Evolutionary conservation across 73 alveolate genomes (phyloP).

Genomic region (Symbiodinium natans): DNA sequence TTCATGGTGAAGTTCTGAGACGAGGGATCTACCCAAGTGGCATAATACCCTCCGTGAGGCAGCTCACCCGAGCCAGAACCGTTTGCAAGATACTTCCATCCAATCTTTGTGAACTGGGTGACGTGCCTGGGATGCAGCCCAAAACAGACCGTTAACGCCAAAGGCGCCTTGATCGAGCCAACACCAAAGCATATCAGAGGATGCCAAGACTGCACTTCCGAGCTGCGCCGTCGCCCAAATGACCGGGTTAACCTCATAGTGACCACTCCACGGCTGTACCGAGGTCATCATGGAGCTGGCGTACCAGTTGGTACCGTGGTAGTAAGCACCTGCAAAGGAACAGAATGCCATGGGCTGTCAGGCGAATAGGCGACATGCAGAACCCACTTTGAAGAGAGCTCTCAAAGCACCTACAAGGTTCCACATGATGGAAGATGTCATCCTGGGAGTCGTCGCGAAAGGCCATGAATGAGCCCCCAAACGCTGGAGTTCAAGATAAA

Average conservation of each 20-base stretch:
- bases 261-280: slow-evolving; percentile 86
- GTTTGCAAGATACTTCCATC: slow-evolving; percentile 48
- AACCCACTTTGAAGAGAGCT: too few species aligned
- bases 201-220: neutral
- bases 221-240: slow-evolving; percentile 88
- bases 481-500: too few species aligned
- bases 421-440: slow-evolving; percentile 82
- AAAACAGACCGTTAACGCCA: neutral
- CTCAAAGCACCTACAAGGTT: slow-evolving; percentile 91
- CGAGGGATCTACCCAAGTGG: slow-evolving; percentile 87
- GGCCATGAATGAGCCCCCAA: too few species aligned
- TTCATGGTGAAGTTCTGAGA: slow-evolving; percentile 60
- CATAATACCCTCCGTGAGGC: slow-evolving; percentile 69
- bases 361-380: too few species aligned
- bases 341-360: neutral
- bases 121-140: slow-evolving; percentile 57
- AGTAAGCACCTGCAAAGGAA: slow-evolving; percentile 49
- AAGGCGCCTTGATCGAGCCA: neutral
- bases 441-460: neutral
- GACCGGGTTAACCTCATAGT: slow-evolving; percentile 76
- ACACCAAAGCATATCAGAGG: neutral
- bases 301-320: slow-evolving; percentile 85
- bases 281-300: slow-evolving; percentile 87
- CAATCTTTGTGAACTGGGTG: slow-evolving; percentile 71
- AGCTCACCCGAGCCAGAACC: slow-evolving; percentile 91